phyloP scores from a whole-genome alignment of 306 rosid genomes.

The Corylus heterophylla region DNA sequence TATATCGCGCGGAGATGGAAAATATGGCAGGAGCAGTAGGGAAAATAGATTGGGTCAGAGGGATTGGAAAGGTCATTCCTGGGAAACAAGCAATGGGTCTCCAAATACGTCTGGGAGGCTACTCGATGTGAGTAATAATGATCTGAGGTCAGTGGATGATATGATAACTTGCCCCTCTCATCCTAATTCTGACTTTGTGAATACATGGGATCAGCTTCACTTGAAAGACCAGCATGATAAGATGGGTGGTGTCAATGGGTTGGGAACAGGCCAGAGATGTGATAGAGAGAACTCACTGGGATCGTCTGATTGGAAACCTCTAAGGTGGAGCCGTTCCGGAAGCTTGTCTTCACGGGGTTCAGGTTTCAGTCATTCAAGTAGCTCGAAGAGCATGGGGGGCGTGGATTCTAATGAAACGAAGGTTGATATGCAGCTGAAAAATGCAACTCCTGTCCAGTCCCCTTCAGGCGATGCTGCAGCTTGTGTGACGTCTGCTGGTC shows the following conservation, averaged over 20 bases:
- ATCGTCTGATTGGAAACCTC: slow-evolving; percentile 80
- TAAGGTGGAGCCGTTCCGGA: slow-evolving; percentile 92
- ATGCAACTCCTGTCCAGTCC: slow-evolving; percentile 50
- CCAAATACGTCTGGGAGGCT: slow-evolving; percentile 51
- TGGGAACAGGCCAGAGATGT: slow-evolving; percentile 54
- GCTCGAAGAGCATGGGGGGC: slow-evolving; percentile 70
- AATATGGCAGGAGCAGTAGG: slow-evolving; percentile 64
- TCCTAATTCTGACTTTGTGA: slow-evolving; percentile 56
- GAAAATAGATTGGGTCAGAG: slow-evolving; percentile 73
- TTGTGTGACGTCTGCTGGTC: slow-evolving; percentile 68
- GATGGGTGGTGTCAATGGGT: slow-evolving; percentile 57
- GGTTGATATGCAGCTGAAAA: slow-evolving; percentile 55
- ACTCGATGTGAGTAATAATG: slow-evolving; percentile 45
- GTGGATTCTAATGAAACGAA: slow-evolving; percentile 61
- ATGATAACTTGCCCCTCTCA: slow-evolving; percentile 48
- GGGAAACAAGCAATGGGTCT: slow-evolving; percentile 61
- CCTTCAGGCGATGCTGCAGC: slow-evolving; percentile 75
- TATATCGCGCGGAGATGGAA: slow-evolving; percentile 69
- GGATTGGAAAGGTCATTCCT: slow-evolving; percentile 66
- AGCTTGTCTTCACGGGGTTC: slow-evolving; percentile 89
- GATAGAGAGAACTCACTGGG: slow-evolving; percentile 64
- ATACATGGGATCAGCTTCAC: slow-evolving; percentile 70
- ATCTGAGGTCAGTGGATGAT: slow-evolving; percentile 63
- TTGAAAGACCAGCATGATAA: slow-evolving; percentile 73
- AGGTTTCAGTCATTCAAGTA: slow-evolving; percentile 76